Evolutionary conservation across 2,329 filamentous ascomycete species (phyloP), one percentile per base, ranked within the genome.

Genomic region (Calonectria pseudoreteaudii): DNA sequence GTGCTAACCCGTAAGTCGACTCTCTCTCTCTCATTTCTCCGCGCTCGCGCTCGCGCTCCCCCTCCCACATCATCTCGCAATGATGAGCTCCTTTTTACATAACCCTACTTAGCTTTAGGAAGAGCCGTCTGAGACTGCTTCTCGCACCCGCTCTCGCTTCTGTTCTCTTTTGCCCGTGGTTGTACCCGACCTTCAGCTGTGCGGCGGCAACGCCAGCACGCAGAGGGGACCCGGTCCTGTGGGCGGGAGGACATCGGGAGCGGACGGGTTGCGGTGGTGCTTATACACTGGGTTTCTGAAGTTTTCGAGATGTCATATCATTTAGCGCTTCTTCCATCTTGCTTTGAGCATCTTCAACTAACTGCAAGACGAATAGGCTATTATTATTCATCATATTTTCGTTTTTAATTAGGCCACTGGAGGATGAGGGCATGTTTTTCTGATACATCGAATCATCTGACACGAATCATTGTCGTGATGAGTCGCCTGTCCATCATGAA

Each of bases 251-350:
- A 76, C 77, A 74, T 78, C 77, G 81, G 81, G 75, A 78, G 77
- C 77, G 78, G 72, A 84, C 82, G 81, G 84, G 79, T 81, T 82
- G 85, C 78, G 78, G 86, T 87, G 79, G 83, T 87, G 85, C 85
- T 87, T 87, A 85, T 85, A 87, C 82, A 79, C 76, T 81, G 84
- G 85, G 85, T 86, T 86, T 86, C 85, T 87, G 85, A 87, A 76
- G 78, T 79, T 79, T 71, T 80, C 76, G 81, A 84, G 80, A 81
- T 81, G 72, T 74, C 18, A 66, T 66, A 36, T 14, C 30, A 44
- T 72, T 74, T 47, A 56, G 36, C 66, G 60, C 34, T 73, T 47
- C 67, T 44, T 47, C 58, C 28, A 41, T 67, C 8, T 50, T 8
- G 30, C 9, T 16, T 62, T 41, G 34, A 62, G 26, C 38, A 50